These are phyloP conservation scores for Fabrea salina DNA, from an alignment of 169 alveolate genomes.

Conservation along the genomic window DNA sequence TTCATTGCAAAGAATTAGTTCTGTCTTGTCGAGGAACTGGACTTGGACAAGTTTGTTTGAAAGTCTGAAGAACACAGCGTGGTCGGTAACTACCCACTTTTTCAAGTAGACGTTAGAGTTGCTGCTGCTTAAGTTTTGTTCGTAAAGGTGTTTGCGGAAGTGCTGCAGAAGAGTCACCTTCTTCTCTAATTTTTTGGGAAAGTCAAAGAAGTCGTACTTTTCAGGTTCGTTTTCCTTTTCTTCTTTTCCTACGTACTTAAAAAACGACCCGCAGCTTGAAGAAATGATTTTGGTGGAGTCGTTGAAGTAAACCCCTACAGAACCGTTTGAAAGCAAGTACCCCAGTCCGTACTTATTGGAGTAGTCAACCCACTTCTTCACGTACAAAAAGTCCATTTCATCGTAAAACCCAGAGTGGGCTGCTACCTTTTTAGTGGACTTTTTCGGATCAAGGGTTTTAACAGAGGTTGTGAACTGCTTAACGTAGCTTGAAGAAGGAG, in stretches of 20 bases:
- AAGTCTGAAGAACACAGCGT: conserved; percentile 82
- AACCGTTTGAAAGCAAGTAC: conserved; percentile 74
- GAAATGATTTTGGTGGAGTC: conserved; percentile 84
- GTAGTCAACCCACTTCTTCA: conserved; percentile 63
- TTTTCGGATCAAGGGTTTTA: too few relatives aligned
- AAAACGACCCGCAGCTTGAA: neutral
- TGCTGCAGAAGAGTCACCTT: conserved; percentile 77
- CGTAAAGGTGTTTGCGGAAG: conserved; percentile 62
- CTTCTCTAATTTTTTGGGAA: conserved; percentile 73
- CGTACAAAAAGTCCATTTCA: too few relatives aligned
- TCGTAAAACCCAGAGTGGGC: too few relatives aligned
- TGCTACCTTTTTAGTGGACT: too few relatives aligned
- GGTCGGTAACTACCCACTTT: conserved; percentile 86
- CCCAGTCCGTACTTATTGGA: conserved; percentile 86
- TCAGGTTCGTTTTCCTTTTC: neutral
- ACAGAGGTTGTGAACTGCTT: conserved; percentile 51
- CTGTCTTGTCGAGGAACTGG: conserved; percentile 80
- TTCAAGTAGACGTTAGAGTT: conserved; percentile 64
- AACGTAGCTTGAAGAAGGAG: conserved; percentile 73
- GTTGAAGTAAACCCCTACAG: conserved; percentile 84
- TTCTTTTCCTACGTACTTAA: neutral
- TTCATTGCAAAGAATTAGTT: conserved; percentile 70
- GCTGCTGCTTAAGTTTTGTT: conserved; percentile 44
- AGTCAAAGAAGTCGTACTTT: neutral
- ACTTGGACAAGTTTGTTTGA: conserved; percentile 83